Evolutionary conservation across 2,329 filamentous ascomycete genomes (phyloP).

Genomic region (Monosporascus sp.): DNA sequence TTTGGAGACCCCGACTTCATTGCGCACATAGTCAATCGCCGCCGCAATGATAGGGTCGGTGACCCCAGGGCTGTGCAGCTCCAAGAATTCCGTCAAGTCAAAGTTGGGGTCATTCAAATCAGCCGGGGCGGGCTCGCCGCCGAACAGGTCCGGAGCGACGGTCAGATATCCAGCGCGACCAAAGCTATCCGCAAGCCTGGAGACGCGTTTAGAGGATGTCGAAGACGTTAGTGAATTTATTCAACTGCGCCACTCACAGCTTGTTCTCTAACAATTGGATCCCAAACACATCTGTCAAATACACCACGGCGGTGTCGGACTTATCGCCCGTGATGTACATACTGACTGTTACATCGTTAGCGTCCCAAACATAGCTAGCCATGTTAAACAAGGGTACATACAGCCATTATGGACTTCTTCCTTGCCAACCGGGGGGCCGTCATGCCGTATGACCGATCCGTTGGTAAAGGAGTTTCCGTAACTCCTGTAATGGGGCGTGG

Average conservation of each 20-base stretch:
- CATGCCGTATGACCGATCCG: slow-evolving; percentile 21
- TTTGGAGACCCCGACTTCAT: slow-evolving; percentile 42
- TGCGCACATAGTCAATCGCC: slow-evolving; percentile 39
- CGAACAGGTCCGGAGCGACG: slow-evolving; percentile 29
- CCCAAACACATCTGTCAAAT: slow-evolving; percentile 28
- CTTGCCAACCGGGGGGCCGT: slow-evolving; percentile 21
- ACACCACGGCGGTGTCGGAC: slow-evolving; percentile 24
- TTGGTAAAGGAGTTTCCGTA: slow-evolving; percentile 16
- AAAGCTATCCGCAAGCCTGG: slow-evolving; percentile 29
- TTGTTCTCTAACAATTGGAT: slow-evolving; percentile 26
- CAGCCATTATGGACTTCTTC: slow-evolving; percentile 23
- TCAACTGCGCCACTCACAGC: slow-evolving; percentile 10
- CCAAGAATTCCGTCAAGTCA: slow-evolving; percentile 23
- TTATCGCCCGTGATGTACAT: slow-evolving; percentile 25
- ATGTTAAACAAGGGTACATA: slow-evolving; percentile 5
- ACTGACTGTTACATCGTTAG: slow-evolving; percentile 18
- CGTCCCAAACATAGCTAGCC: background rate
- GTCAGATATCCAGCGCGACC: slow-evolving; percentile 30
- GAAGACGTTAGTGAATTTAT: background rate
- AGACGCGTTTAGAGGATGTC: background rate
- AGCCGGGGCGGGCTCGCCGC: slow-evolving; percentile 24
- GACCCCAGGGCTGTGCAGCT: slow-evolving; percentile 30
- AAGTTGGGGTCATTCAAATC: slow-evolving; percentile 23
- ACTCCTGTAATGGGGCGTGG: background rate
- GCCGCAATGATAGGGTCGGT: slow-evolving; percentile 43